phyloP scores from a whole-genome alignment of 495 filamentous ascomycete genomes.

The Apodospora peruviana region DNA sequence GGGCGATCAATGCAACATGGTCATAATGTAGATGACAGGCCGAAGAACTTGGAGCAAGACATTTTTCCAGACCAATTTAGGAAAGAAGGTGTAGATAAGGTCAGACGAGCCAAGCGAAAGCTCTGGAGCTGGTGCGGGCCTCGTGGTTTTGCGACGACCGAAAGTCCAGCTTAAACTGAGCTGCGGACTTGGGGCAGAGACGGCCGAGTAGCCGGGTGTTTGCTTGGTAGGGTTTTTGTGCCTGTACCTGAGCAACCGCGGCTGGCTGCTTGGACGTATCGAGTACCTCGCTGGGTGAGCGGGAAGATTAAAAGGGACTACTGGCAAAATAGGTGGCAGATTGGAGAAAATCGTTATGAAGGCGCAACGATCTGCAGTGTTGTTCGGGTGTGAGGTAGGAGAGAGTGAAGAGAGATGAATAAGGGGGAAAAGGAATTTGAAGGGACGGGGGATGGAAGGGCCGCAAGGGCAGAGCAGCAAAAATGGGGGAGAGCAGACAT shows the following conservation, averaged over 20 bases:
- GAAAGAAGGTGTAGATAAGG: constrained; percentile 8
- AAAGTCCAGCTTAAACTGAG: constrained; percentile 3
- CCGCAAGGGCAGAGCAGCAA: background rate
- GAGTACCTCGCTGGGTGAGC: background rate
- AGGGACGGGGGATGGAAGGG: constrained; percentile 1
- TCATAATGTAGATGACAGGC: constrained; percentile 20
- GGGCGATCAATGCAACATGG: no score
- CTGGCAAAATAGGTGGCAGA: background rate
- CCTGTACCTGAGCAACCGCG: background rate
- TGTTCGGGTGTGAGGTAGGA: background rate
- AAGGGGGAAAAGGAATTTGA: constrained; percentile 7
- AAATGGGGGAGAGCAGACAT: constrained; percentile 1
- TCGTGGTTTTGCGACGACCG: background rate
- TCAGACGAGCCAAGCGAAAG: background rate
- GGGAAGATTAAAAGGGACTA: background rate
- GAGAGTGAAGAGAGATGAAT: constrained; percentile 5
- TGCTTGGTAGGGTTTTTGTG: background rate
- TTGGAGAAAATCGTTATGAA: no score
- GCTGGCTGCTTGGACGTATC: background rate
- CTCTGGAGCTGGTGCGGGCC: background rate
- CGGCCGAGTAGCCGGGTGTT: background rate
- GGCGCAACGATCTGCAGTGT: no score
- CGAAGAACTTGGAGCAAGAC: constrained; percentile 15
- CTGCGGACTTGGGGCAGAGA: background rate
- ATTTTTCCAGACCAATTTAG: constrained; percentile 13